Conservation (phyloP, 768 basidiomycete species). For the Hericium erinaceus region DNA sequence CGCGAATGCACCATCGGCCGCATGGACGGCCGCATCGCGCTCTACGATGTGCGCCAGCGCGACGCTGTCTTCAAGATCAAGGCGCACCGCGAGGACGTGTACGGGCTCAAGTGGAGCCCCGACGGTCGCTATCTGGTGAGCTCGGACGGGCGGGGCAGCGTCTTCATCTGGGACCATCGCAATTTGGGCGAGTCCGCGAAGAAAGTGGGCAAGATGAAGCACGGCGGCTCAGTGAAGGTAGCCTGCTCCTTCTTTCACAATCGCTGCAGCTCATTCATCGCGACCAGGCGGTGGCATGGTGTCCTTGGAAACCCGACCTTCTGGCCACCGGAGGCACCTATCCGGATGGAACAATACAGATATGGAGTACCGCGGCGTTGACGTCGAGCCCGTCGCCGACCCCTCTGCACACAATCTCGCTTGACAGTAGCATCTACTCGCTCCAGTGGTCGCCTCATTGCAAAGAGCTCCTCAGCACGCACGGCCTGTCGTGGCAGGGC, state of each 20-base stretch:
- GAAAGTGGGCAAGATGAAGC: constrained; percentile 31
- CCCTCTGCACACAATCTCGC: constrained; percentile 35
- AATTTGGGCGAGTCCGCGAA: constrained; percentile 16
- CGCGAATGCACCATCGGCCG: constrained; percentile 30
- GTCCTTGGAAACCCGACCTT: constrained; percentile 61
- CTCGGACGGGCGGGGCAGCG: constrained; percentile 30
- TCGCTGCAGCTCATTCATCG: neutral
- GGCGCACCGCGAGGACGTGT: constrained; percentile 26
- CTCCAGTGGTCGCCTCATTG: constrained; percentile 51
- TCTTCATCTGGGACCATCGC: constrained; percentile 37
- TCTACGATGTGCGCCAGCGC: constrained; percentile 28
- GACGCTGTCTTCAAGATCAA: constrained; percentile 20
- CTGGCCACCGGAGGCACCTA: constrained; percentile 61
- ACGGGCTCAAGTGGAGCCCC: constrained; percentile 33
- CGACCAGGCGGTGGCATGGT: constrained; percentile 60
- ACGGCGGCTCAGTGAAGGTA: constrained; percentile 37
- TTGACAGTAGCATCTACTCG: constrained; percentile 47
- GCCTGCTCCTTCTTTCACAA: neutral
- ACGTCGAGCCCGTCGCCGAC: constrained; percentile 31
- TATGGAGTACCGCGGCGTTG: constrained; percentile 42
- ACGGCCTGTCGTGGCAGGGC: constrained; percentile 38
- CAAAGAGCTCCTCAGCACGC: constrained; percentile 50
- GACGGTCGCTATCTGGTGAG: constrained; percentile 32
- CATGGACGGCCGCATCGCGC: constrained; percentile 27
- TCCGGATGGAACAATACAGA: constrained; percentile 47